A percentile compares a stretch with the other conserved stretches of the same genome.
Evolutionary conservation across 2,329 filamentous ascomycete species (phyloP).

Genomic region (Tolypocladium capitatum): DNA sequence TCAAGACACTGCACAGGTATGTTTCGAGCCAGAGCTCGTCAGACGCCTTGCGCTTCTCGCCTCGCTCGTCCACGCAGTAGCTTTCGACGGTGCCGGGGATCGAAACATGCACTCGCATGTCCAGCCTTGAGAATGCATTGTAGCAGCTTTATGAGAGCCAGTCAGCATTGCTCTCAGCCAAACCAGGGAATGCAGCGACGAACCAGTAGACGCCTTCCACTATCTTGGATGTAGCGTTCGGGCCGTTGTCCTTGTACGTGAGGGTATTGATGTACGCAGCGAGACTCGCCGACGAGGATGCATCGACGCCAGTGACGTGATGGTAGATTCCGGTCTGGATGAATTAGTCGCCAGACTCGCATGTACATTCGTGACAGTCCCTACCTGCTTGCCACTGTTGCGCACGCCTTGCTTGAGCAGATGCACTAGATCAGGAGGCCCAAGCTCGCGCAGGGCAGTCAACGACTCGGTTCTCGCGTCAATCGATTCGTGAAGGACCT

Average conservation of each 20-base stretch:
- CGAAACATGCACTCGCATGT: constrained; percentile 97
- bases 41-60: constrained; percentile 84
- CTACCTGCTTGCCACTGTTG: constrained; percentile 43
- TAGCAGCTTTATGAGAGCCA: constrained; percentile 51
- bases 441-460: constrained; percentile 74
- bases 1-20: constrained; percentile 85
- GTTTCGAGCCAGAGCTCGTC: constrained; percentile 96
- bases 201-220: constrained; percentile 91
- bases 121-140: constrained; percentile 95
- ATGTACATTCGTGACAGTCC: neutral
- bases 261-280: constrained; percentile 98
- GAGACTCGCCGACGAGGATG: constrained; percentile 90
- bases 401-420: constrained; percentile 62
- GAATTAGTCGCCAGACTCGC: constrained; percentile 7
- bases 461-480: constrained; percentile 87
- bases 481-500: constrained; percentile 80
- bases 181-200: constrained; percentile 9
- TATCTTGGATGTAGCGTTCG: constrained; percentile 61
- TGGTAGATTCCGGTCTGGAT: constrained; percentile 80
- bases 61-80: constrained; percentile 93
- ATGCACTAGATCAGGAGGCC: constrained; percentile 90
- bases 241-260: constrained; percentile 77
- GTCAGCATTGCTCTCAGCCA: constrained; percentile 3
- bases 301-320: constrained; percentile 94
- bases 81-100: constrained; percentile 94